A percentile compares a stretch with the other conserved stretches of the same genome.
phyloP scores from a whole-genome alignment of 176 grass and related monocot genomes.

The Miscanthus lutarioriparius region DNA sequence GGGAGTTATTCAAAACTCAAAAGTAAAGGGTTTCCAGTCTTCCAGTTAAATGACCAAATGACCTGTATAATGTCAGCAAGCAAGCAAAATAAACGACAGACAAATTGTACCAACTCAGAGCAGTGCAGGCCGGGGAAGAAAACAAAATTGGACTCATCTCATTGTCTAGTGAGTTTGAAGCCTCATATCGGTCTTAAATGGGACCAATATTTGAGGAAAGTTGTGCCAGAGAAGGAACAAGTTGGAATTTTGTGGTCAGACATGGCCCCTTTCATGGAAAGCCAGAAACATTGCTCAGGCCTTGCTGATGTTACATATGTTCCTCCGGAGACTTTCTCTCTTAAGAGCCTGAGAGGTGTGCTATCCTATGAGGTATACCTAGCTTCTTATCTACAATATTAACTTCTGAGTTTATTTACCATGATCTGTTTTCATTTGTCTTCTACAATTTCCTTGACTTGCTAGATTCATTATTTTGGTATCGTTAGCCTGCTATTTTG shows the following conservation, averaged over 20 bases:
- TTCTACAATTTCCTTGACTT: neutral
- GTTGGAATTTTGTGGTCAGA: slow-evolving; percentile 76
- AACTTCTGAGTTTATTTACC: neutral
- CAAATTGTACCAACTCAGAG: slow-evolving; percentile 59
- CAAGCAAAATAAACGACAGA: slow-evolving; percentile 76
- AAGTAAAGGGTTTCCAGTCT: slow-evolving; percentile 18
- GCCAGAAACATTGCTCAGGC: slow-evolving; percentile 37
- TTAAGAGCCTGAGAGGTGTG: slow-evolving; percentile 58
- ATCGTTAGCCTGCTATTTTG: neutral
- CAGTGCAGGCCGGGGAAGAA: slow-evolving; percentile 68
- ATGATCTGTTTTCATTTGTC: slow-evolving; percentile 21
- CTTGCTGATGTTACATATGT: slow-evolving; percentile 75
- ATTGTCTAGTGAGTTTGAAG: slow-evolving; percentile 62
- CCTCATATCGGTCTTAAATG: slow-evolving; percentile 67
- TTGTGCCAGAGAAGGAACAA: slow-evolving; percentile 71
- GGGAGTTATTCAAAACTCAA: neutral
- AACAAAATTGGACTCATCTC: slow-evolving; percentile 51
- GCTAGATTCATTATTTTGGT: neutral
- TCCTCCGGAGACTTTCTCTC: slow-evolving; percentile 62
- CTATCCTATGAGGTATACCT: slow-evolving; percentile 77
- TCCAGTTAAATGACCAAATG: slow-evolving; percentile 48
- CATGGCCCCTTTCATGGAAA: slow-evolving; percentile 65
- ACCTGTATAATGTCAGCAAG: slow-evolving; percentile 83
- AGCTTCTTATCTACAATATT: neutral
- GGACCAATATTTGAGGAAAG: slow-evolving; percentile 62